phyloP scores from a whole-genome alignment of 2,329 filamentous ascomycete species.

The Cucurbitaria berberidis region DNA sequence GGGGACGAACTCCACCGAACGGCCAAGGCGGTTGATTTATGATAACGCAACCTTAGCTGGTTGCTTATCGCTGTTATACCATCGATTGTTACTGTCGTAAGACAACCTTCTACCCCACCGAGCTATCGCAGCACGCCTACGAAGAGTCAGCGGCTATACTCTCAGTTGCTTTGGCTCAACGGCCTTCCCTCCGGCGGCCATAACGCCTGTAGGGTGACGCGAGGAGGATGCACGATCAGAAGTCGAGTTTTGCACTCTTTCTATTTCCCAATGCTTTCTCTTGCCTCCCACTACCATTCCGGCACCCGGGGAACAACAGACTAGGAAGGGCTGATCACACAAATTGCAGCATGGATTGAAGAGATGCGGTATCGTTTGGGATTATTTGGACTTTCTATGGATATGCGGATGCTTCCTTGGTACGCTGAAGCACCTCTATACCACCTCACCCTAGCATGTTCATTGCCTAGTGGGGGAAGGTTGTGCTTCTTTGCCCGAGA shows the following conservation, averaged over 20 bases:
- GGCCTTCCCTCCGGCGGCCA: neutral
- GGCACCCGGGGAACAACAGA: neutral
- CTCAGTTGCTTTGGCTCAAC: neutral
- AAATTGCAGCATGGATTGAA: slow-evolving; percentile 2
- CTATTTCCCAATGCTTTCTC: neutral
- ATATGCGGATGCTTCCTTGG: neutral
- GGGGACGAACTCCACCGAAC: slow-evolving; percentile 45
- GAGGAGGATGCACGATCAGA: neutral
- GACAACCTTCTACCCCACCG: neutral
- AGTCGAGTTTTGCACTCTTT: neutral
- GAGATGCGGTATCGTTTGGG: slow-evolving; percentile 1
- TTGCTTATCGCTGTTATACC: slow-evolving; percentile 10
- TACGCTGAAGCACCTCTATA: neutral
- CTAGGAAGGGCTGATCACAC: neutral
- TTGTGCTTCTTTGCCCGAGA: neutral
- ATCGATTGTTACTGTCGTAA: slow-evolving; percentile 2
- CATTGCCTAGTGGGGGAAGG: neutral
- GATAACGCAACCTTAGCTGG: slow-evolving; percentile 17
- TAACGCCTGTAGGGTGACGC: neutral
- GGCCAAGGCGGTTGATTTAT: slow-evolving; percentile 47
- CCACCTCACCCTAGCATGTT: neutral
- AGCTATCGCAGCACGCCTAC: slow-evolving; percentile 5
- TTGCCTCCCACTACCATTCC: neutral
- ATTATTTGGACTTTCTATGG: neutral
- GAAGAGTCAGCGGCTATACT: neutral